phyloP scores from a whole-genome alignment of 2,329 filamentous ascomycete genomes.

The Microcera coccophila region DNA sequence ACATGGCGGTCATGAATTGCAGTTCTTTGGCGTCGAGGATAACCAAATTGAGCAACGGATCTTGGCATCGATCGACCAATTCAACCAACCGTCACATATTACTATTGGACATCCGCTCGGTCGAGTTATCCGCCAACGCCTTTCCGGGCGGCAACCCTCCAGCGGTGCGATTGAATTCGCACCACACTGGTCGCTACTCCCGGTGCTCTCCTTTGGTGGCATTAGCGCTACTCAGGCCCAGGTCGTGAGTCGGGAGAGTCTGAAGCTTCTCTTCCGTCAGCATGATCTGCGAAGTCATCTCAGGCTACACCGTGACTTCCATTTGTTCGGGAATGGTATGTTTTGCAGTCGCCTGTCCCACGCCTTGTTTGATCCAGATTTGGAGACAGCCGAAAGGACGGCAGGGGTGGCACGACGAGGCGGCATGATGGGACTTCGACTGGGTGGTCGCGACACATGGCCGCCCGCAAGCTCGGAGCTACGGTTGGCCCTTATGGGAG shows the following conservation, averaged over 20 bases:
- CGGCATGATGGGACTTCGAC: conserved; percentile 72
- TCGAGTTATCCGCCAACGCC: conserved; percentile 37
- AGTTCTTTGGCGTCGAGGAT: conserved; percentile 49
- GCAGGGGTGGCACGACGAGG: conserved; percentile 65
- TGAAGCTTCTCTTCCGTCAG: conserved; percentile 69
- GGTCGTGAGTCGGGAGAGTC: conserved; percentile 71
- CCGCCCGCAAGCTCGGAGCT: conserved; percentile 91
- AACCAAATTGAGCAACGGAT: conserved; percentile 46
- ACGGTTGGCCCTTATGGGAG: conserved; percentile 80
- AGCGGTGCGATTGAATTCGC: conserved; percentile 33
- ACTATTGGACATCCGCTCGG: conserved; percentile 36
- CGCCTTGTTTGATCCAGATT: conserved; percentile 78
- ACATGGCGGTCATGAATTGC: conserved; percentile 22
- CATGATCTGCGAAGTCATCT: conserved; percentile 72
- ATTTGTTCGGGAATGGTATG: conserved; percentile 78
- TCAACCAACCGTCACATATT: conserved; percentile 30
- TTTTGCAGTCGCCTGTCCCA: conserved; percentile 78
- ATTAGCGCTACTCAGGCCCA: conserved; percentile 70
- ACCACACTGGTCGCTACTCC: conserved; percentile 57
- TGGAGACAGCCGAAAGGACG: conserved; percentile 72
- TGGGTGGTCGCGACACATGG: conserved; percentile 81
- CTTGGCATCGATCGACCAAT: conserved; percentile 47
- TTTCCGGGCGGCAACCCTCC: conserved; percentile 31
- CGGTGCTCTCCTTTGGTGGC: conserved; percentile 71
- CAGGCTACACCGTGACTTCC: conserved; percentile 70